Evolutionary conservation across 352 stramenopile species (phyloP), one percentile per base, ranked within the genome.

Genomic region (Phytophthora pluvialis): DNA sequence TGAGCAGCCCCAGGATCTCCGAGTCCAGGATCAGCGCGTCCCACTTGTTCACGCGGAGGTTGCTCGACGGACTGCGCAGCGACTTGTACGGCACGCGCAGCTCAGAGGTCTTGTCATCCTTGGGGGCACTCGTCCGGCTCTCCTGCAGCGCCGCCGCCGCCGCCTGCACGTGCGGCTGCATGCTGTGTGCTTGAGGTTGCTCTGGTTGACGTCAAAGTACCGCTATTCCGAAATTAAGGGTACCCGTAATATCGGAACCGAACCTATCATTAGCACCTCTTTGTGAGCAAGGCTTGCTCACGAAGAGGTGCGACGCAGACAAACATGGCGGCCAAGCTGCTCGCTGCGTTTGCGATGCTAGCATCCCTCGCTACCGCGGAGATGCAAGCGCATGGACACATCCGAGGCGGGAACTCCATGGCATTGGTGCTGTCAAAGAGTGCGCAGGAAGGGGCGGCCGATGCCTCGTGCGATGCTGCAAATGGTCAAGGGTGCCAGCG

Each of bases 11-110:
- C 12, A 93, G 61, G 63, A 95, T 91, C 67, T 95, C 86, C 32
- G 71, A 73, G 56, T 95, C 84, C n/a, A 95, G 68, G 57, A 93
- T 91, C 42, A 81, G 62, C 35, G 86, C 80, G 72, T 95, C 84
- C 84, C 82, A 93, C 44, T 92, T 95, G 73, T 93, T 95, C 64
- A 94, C 84, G 16, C 84, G 82, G 53, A 90, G 71, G 26, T 77
- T 77, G 13, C 66, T 75, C 13, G 56, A 74, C 12, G 80, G 75
- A 32, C 76, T 73, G 5, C 72, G 70, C n/a, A 90, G 70, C 12
- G 63, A 64, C 7, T 58, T 49, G 49, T 91, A 93, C 13, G 70
- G 58, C 2, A 93, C 66, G 11, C 73, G 72, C 1, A 71, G 44
- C 3, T 32, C 28, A 1, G 16, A 1, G 1, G 12, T 25, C 8